Base-by-base conservation (phyloP, 2,329 filamentous ascomycete genomes). In the Talaromyces sp. region DNA sequence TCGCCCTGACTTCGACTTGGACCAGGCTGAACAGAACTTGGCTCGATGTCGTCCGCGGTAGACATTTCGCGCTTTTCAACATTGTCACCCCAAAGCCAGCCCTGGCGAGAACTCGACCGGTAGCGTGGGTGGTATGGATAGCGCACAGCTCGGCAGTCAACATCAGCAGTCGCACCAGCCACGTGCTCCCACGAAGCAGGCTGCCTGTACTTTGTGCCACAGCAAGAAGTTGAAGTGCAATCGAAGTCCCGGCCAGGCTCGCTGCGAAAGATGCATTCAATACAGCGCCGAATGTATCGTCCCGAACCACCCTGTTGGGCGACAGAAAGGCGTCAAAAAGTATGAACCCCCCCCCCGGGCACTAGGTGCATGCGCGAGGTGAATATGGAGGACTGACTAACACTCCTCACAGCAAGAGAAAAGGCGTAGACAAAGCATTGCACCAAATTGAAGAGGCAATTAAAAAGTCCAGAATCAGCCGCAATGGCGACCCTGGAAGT, bases 321-420 rank as follows among this genome's bases (percentile, higher is more conserved):
- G 89, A 56, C 88, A 90, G 69, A 91, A 91, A 70, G 89, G 89
- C 27, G 88, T 91, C 63, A 91, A 91, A 73, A 91, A 91, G 89
- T 89, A 75, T 58, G 61, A 60, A 70, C 55, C 70, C 61, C 31
- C 31, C 2, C 31, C 44, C n/a, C n/a, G n/a, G n/a, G 44, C 23
- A 27, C 18, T 47, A 10, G 44, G 44, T 12, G 44, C 44, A 47
- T 23, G 10, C n/a, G 44, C 44, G 42, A 18, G 2, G 2, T 18
- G 44, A 8, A 47, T 18, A 10, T 8, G 14, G 18, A 47, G 18
- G 18, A 12, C 23, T 47, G 7, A 27, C 56, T 33, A 14, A 54
- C 34, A 58, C 33, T 16, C 2, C 59, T 10, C 44, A 16, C 65
- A 91, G 89, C 73, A 92, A 92, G 74, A 85, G 89, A 47, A 88